A percentile compares a stretch with the other conserved stretches of the same genome.
Conservation (phyloP, 257 asterid genomes). For the Prunella vulgaris region DNA sequence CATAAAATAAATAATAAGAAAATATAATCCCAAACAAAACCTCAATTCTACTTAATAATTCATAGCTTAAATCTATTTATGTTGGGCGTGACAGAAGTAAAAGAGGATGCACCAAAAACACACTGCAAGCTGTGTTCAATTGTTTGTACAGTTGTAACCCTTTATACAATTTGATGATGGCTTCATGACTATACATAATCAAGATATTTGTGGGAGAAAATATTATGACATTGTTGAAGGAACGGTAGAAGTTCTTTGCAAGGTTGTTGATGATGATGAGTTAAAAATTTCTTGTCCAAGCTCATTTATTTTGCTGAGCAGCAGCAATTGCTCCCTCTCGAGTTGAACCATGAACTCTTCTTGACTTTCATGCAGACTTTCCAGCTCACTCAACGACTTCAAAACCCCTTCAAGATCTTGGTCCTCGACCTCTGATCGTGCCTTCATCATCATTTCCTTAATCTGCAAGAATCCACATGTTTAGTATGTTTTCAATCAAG, state of each 20-base stretch:
- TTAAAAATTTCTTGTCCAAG: constrained; percentile 91
- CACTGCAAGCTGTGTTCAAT: too few species aligned
- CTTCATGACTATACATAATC: neutral
- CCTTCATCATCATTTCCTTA: constrained; percentile 66
- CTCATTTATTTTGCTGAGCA: constrained; percentile 69
- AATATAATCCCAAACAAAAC: too few species aligned
- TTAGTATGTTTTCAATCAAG: neutral
- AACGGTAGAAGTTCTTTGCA: constrained; percentile 46
- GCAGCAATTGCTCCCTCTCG: constrained; percentile 74
- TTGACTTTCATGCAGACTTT: constrained; percentile 64
- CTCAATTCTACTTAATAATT: too few species aligned
- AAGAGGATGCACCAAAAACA: too few species aligned
- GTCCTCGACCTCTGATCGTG: constrained; percentile 61
- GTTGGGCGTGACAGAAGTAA: too few species aligned
- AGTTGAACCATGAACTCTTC: constrained; percentile 71
- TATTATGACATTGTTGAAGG: constrained; percentile 14
- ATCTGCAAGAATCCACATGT: constrained; percentile 43
- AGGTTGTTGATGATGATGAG: constrained; percentile 34
- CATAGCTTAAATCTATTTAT: too few species aligned
- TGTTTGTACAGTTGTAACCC: neutral
- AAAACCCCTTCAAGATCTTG: constrained; percentile 56
- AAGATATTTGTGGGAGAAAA: constrained; percentile 5
- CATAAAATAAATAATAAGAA: too few species aligned
- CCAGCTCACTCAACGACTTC: constrained; percentile 55
- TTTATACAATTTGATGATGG: constrained; percentile 15